These are phyloP conservation scores for Tubosaeta sp. DNA, from an alignment of 768 basidiomycete genomes.

Conservation along the genomic window DNA sequence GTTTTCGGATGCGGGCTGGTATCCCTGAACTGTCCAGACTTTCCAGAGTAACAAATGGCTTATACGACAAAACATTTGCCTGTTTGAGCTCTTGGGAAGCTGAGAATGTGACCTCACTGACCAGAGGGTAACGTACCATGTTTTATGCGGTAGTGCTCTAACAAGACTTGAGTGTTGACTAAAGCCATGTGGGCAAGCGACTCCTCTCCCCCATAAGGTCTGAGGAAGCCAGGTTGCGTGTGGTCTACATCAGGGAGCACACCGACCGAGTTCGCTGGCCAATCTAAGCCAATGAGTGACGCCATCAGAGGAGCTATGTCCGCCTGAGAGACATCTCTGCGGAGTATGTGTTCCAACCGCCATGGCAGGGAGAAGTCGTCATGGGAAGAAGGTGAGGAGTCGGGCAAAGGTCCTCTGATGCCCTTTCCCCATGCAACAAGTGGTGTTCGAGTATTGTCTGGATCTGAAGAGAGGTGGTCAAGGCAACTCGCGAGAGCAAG, in stretches of 20 bases:
- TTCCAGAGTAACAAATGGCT: slow-evolving; percentile 53
- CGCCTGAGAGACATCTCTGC: slow-evolving; percentile 80
- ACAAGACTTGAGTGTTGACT: slow-evolving; percentile 64
- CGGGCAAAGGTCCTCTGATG: slow-evolving; percentile 62
- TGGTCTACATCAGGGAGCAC: slow-evolving; percentile 74
- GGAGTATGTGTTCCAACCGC: slow-evolving; percentile 51
- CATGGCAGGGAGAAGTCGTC: slow-evolving; percentile 68
- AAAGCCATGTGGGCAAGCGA: slow-evolving; percentile 51
- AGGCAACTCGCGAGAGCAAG: neutral
- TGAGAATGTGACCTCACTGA: slow-evolving; percentile 1
- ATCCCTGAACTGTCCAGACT: slow-evolving; percentile 21
- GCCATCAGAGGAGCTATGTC: slow-evolving; percentile 80
- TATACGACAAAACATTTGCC: slow-evolving; percentile 55
- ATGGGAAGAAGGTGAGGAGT: slow-evolving; percentile 53
- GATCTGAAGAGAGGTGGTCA: slow-evolving; percentile 47
- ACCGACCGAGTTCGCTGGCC: slow-evolving; percentile 82
- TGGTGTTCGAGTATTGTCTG: slow-evolving; percentile 85
- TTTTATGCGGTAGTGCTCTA: slow-evolving; percentile 76
- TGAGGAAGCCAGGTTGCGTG: slow-evolving; percentile 54
- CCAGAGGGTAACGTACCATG: slow-evolving; percentile 46
- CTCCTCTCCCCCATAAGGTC: slow-evolving; percentile 42
- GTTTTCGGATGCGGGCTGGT: slow-evolving; percentile 31
- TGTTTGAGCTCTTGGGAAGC: slow-evolving; percentile 53
- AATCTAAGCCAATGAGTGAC: slow-evolving; percentile 61
- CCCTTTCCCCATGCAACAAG: slow-evolving; percentile 81